Evolutionary conservation across 805 yeast species (phyloP), one percentile per base, ranked within the genome.

Genomic region (Kuraishia hungarica): DNA sequence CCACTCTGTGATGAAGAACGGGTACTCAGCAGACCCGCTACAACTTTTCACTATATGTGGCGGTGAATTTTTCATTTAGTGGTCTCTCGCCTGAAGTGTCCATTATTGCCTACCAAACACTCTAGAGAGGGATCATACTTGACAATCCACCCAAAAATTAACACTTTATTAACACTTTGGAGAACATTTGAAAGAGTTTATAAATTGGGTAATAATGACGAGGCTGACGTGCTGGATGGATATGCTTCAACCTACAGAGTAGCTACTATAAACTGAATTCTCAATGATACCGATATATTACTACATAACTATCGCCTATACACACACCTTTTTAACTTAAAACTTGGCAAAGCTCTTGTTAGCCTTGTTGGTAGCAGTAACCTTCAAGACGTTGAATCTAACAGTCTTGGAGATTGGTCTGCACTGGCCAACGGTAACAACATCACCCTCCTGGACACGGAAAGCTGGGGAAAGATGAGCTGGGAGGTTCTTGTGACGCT

Each of bases 381-480:
- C 97, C 82, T 92, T 91, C 74, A 94, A 83, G 73, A 94, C 99
- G 86, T 94, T 94, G 89, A 94, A 94, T 89, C 99, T 93, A 72
- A 94, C 97, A 70, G 99, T 94, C 83, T 94, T 94, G 73, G 99
- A 94, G 77, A 94, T 81, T 73, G 99, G 99, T 87, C 99, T 93
- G 88, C 99, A 94, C 84, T 94, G 99, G 78, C 99, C 99, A 79
- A 94, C 97, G 71, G 97, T 92, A 72, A 94, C 99, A 67, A 87
- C 82, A 76, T 94, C 99, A 86, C 99, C 99, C 78, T 92, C 98
- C 77, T 81, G 81, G 71, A 93, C 97, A 83, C 99, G 96, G 98
- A 94, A 94, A 80, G 98, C 98, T 82, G 99, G 99, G 67, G 98
- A 93, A 73, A 94, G 89, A 84, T 94, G 99, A 72, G 97, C 99